Evolutionary conservation across 1,139 yeast species (phyloP).

Genomic region (Kodamaea sp.): DNA sequence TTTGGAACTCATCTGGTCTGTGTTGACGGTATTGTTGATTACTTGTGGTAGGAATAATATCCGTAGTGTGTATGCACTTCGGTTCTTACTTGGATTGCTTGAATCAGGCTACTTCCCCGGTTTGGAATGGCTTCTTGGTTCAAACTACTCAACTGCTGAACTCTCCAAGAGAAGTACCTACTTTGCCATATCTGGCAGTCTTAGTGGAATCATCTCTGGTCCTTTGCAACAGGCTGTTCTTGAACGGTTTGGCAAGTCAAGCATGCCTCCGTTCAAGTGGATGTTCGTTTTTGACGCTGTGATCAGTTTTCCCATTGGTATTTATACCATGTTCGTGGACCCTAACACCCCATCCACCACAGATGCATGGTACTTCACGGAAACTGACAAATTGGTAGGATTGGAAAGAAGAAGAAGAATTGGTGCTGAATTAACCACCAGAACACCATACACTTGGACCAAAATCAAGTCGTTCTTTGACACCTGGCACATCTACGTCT

Average conservation of each 20-base stretch:
- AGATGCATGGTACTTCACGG: constrained; percentile 37
- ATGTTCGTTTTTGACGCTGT: constrained; percentile 41
- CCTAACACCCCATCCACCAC: constrained; percentile 44
- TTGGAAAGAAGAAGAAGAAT: constrained; percentile 43
- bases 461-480: constrained; percentile 43
- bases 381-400: constrained; percentile 36
- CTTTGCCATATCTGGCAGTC: constrained; percentile 47
- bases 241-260: constrained; percentile 27
- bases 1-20: constrained; percentile 59
- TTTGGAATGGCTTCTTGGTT: constrained; percentile 26
- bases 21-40: constrained; percentile 53
- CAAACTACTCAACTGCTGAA: constrained; percentile 28
- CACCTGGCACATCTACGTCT: constrained; percentile 52
- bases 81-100: constrained; percentile 59
- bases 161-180: constrained; percentile 50
- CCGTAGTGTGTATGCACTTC: constrained; percentile 51
- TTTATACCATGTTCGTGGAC: constrained; percentile 37
- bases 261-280: constrained; percentile 37
- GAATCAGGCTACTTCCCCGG: constrained; percentile 66
- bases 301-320: constrained; percentile 37
- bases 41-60: constrained; percentile 38
- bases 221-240: constrained; percentile 39
- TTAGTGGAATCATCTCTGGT: constrained; percentile 45
- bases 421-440: constrained; percentile 48
- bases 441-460: constrained; percentile 42